Evolutionary conservation across 805 yeast species (phyloP), one percentile per base, ranked within the genome.

Genomic region (Spathaspora arborariae): DNA sequence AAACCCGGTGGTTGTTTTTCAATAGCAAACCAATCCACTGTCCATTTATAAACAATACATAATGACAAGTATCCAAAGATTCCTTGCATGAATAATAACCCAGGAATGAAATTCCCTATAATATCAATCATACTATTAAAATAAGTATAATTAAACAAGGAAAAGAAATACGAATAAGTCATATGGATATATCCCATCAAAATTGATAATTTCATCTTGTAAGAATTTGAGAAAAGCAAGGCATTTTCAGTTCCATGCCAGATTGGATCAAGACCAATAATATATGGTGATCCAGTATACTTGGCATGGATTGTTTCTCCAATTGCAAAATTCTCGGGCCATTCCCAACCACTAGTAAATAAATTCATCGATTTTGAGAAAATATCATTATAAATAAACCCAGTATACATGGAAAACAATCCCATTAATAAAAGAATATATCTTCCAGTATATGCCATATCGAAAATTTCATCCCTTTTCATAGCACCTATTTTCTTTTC

Each of bases 221-320:
- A 94, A 2, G 98, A 91, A 72, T 94, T 94, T 43, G 96, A 80
- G 69, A 94, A 94, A 48, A 95, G 68, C 57, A 94, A 75, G 44
- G 84, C 83, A 70, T 94, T 94, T 56, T 94, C 99, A 36, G 98
- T 79, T 15, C 97, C 97, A 66, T 94, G 99, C 99, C 99, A 94
- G 9, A 85, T 87, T 53, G 85, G 87, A 68, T 94, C 99, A 44
- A 94, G 68, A 44, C 99, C 99, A 62, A 94, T 72, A 4, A 84
- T 71, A 61, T 94, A 94, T 10, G 35, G 35, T 10, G 81, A 81
- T 7, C 92, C 88, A 11, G 74, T 74, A 56, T 78, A 75, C 33
- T 74, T 74, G 10, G 90, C 97, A 40, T 73, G 75, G 47, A 91
- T 76, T 3, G 81, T 62, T 37, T 87, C 87, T 20, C 96, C 95